phyloP scores from a whole-genome alignment of 331 rosid genomes.

The Acacia pycnantha region DNA sequence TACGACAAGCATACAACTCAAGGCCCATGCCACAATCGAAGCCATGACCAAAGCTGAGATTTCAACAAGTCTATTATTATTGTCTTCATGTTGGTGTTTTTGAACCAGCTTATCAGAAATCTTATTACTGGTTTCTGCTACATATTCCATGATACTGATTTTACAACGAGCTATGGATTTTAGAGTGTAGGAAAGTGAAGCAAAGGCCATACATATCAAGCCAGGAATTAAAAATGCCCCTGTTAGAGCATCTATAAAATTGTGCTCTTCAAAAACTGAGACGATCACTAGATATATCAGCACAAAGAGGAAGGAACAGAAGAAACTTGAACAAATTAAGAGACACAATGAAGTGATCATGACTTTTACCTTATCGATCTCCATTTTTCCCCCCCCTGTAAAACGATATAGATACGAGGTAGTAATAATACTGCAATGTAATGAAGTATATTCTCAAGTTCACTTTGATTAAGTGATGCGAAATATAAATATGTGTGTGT shows the following conservation, averaged over 20 bases:
- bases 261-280: not conserved
- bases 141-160: not conserved
- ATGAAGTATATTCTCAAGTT: not conserved
- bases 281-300: not conserved
- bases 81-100: not conserved
- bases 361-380: not conserved
- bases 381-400: not conserved
- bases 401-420: not conserved
- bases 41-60: not conserved
- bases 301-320: not conserved
- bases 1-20: not conserved
- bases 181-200: not conserved
- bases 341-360: not conserved
- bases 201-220: not conserved
- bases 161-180: not conserved
- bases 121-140: not conserved
- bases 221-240: not conserved
- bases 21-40: not conserved
- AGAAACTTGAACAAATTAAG: not conserved
- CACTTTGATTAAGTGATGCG: not conserved
- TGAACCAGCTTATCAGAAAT: not conserved
- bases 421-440: not conserved
- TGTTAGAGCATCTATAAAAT: not conserved
- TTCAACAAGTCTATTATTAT: not conserved
- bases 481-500: not conserved